Evolutionary conservation across 768 basidiomycete species (phyloP).

Genomic region (Leucosporidium yakuticum): DNA sequence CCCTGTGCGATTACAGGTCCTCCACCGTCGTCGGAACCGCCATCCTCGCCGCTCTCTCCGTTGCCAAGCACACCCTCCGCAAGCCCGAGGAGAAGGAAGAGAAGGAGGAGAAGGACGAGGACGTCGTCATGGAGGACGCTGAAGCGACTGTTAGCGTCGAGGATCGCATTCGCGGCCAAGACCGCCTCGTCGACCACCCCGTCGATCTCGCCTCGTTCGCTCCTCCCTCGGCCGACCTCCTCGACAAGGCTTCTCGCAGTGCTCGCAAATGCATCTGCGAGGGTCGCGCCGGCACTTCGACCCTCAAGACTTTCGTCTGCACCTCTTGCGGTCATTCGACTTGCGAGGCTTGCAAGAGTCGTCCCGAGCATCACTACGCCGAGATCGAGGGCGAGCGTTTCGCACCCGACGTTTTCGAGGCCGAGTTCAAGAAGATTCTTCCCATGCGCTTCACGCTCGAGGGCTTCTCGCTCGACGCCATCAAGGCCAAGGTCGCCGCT

Average conservation of each 20-base stretch:
- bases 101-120: background rate
- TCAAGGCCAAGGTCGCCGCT: constrained; percentile 7
- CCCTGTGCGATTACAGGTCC: constrained; percentile 44
- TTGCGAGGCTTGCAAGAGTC: constrained; percentile 79
- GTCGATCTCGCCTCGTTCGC: constrained; percentile 24
- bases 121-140: constrained; percentile 43
- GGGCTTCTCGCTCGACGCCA: constrained; percentile 43
- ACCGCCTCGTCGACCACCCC: constrained; percentile 53
- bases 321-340: constrained; percentile 68
- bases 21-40: constrained; percentile 90
- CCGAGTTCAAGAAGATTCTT: constrained; percentile 66
- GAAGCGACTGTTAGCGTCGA: constrained; percentile 61
- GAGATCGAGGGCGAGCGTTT: constrained; percentile 52
- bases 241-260: constrained; percentile 61
- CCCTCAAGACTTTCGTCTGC: constrained; percentile 61
- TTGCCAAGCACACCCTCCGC: constrained; percentile 47
- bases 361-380: constrained; percentile 75
- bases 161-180: constrained; percentile 53
- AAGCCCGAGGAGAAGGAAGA: background rate
- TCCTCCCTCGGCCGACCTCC: constrained; percentile 52
- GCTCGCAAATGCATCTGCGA: constrained; percentile 84
- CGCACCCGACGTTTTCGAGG: constrained; percentile 66
- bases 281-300: constrained; percentile 71
- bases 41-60: constrained; percentile 71
- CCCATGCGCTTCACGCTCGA: constrained; percentile 70